Base-by-base conservation (phyloP, 495 filamentous ascomycete species). In the Glarea lozoyensis region DNA sequence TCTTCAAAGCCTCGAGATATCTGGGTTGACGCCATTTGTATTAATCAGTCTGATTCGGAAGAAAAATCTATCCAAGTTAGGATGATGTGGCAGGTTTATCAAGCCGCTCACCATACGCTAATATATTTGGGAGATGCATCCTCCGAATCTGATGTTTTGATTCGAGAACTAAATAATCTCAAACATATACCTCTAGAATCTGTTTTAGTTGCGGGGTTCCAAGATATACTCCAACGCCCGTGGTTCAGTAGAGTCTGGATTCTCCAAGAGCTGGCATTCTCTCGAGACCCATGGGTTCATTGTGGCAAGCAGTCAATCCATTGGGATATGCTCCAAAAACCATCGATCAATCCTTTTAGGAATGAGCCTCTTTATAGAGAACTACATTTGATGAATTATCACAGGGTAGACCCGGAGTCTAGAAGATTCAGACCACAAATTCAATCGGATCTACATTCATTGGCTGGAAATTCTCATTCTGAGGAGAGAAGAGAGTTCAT, bases 1-100 rank as follows among this genome's bases (percentile, higher is more conserved):
- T 10, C 2, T 4, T 19, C 16, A 11, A 4, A 19, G 17, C 13
- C 22, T 10, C 10, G 17, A 37, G 13, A 22, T 25, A 22, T 42
- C 16, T 59, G 58, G 59, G 47, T 49, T 4, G 59, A 61, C 35
- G 50, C 49, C 3, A 45, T 62, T 7, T 60, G 47, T 39, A 60
- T 62, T 15, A 49, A 62, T 36, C 59, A 60, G 39, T 30, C 42
- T 4, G 45, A 60, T 40, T 1, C 15, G 10, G 22, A 36, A 3
- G 59, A 60, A 37, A 50, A 54, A 18, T 32, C 21, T 10, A 4
- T 37, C 13, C 55, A 60, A 42, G 46, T 62, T 11, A 17, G 17
- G 10, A 24, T 45, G 37, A 62, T 60, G 58, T 32, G 36, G 10
- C 6, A 37, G 9, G 51, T 62, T 11, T 59, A 54, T 23, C 46